Evolutionary conservation across 2,329 filamentous ascomycete genomes (phyloP).

Genomic region (Meredithiella fracta): DNA sequence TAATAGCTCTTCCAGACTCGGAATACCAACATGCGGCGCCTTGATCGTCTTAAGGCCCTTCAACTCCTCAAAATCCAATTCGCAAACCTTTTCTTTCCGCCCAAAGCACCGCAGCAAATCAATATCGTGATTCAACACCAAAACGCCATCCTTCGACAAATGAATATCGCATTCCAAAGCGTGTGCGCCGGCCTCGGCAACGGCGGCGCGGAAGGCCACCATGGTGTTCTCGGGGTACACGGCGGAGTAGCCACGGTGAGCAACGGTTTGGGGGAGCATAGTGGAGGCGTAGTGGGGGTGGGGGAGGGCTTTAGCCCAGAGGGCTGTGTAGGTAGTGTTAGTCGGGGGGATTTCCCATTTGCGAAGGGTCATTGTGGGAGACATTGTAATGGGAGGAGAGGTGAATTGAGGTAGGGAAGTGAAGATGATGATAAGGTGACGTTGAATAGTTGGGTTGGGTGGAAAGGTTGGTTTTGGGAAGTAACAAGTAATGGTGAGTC

Average conservation of each 20-base stretch:
- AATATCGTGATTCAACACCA: slow-evolving; percentile 71
- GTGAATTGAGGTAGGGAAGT: background rate
- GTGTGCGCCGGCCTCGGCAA: slow-evolving; percentile 51
- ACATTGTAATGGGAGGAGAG: background rate
- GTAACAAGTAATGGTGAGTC: background rate
- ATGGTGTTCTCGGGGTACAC: slow-evolving; percentile 75
- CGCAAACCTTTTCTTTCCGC: slow-evolving; percentile 50
- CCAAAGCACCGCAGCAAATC: slow-evolving; percentile 72
- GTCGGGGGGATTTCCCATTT: background rate
- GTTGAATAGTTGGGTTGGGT: background rate
- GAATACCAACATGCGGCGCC: slow-evolving; percentile 54
- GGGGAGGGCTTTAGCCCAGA: slow-evolving; percentile 22
- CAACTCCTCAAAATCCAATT: slow-evolving; percentile 63
- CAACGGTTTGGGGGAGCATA: slow-evolving; percentile 51
- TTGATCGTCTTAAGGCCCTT: slow-evolving; percentile 49
- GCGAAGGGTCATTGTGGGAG: background rate
- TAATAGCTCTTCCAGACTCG: slow-evolving; percentile 57
- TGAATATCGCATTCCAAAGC: slow-evolving; percentile 84
- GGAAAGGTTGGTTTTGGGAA: background rate
- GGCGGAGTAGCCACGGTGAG: slow-evolving; percentile 64
- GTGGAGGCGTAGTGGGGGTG: slow-evolving; percentile 15
- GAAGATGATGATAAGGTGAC: background rate
- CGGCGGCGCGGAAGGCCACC: slow-evolving; percentile 57
- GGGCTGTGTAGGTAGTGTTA: slow-evolving; percentile 16
- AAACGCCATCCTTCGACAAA: slow-evolving; percentile 62